Evolutionary conservation across 257 asterid species (phyloP).

Genomic region (Henckelia pumila): DNA sequence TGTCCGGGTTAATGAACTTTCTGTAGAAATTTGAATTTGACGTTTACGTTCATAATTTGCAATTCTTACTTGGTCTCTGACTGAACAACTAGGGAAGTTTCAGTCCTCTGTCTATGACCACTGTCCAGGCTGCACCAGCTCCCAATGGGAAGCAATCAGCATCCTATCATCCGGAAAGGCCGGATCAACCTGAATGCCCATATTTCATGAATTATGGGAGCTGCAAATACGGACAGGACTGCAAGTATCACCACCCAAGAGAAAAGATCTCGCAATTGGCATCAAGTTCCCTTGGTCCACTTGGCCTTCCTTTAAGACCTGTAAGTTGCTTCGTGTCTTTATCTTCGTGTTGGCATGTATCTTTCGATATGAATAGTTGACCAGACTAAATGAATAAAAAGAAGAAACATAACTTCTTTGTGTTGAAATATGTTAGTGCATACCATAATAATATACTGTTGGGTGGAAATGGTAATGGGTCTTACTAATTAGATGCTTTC

Average conservation of each 20-base stretch:
- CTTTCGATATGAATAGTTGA: not conserved
- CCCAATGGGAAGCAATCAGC: conserved; percentile 40
- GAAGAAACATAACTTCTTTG: not conserved
- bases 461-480: too few species aligned
- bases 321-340: conserved; percentile 41
- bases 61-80: conserved; percentile 14
- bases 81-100: conserved; percentile 38
- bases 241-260: conserved; percentile 71
- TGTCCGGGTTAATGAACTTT: conserved; percentile 7
- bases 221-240: conserved; percentile 61
- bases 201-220: conserved; percentile 56
- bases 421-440: not conserved
- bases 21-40: not conserved
- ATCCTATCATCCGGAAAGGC: conserved; percentile 58
- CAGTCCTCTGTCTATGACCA: conserved; percentile 31
- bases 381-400: not conserved
- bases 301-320: conserved; percentile 66
- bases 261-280: conserved; percentile 41
- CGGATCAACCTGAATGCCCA: conserved; percentile 73
- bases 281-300: conserved; percentile 49
- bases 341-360: conserved; percentile 15
- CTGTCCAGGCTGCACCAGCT: conserved; percentile 37
- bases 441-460: not conserved
- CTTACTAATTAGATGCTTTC: too few species aligned
- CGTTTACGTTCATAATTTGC: not conserved